These are phyloP conservation scores for Starmerella powellii DNA, from an alignment of 805 yeast genomes.

Conservation along the genomic window DNA sequence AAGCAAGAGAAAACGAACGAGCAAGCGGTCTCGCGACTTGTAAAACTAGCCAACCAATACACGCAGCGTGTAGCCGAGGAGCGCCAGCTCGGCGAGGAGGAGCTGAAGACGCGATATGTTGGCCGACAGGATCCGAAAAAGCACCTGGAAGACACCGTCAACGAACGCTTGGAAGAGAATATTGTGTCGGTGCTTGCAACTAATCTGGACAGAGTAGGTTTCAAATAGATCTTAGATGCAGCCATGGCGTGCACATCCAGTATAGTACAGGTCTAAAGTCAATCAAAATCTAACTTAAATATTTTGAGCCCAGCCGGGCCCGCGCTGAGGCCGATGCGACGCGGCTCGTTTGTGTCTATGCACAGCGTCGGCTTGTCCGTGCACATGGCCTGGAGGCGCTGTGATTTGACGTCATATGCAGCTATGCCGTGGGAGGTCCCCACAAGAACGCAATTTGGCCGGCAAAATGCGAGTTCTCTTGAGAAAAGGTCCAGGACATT, in stretches of 20 bases:
- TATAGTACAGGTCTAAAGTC: neutral
- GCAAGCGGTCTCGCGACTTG: constrained; percentile 64
- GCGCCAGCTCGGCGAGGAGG: constrained; percentile 74
- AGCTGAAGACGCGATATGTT: constrained; percentile 86
- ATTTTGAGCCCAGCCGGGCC: constrained; percentile 6
- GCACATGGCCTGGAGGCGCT: neutral
- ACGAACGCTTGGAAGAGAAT: constrained; percentile 74
- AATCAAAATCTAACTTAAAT: neutral
- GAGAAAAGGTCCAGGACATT: neutral
- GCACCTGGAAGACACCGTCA: constrained; percentile 84
- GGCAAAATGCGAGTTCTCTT: constrained; percentile 4
- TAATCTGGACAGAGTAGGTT: constrained; percentile 80
- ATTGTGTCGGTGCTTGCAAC: constrained; percentile 79
- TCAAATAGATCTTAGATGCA: constrained; percentile 37
- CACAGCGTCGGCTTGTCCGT: neutral
- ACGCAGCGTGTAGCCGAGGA: constrained; percentile 87
- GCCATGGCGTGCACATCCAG: neutral
- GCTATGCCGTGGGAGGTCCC: constrained; percentile 10
- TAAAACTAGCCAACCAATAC: constrained; percentile 78
- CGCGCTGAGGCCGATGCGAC: constrained; percentile 1
- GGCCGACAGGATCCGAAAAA: constrained; percentile 99
- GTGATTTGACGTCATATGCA: constrained; percentile 10
- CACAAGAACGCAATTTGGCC: constrained; percentile 5
- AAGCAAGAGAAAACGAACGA: constrained; percentile 65
- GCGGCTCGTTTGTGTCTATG: constrained; percentile 4